Evolutionary conservation across 2,329 filamentous ascomycete genomes (phyloP).

Genomic region (Rasamsonia emersonii): DNA sequence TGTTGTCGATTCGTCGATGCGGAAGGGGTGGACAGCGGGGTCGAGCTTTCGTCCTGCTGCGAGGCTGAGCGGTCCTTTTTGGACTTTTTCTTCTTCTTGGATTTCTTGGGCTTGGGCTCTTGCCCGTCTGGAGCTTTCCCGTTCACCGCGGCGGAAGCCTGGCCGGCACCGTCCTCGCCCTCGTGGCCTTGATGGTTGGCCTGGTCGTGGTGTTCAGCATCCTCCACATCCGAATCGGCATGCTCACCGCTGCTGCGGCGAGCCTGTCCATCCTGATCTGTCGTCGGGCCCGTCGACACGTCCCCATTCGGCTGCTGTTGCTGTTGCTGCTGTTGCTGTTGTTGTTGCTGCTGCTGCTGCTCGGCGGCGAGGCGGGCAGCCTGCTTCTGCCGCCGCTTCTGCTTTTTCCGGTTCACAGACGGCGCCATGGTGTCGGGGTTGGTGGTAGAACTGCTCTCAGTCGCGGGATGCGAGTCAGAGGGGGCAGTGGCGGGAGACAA

Average conservation of each 20-base stretch:
- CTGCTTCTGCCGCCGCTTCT: constrained; percentile 80
- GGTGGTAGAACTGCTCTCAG: constrained; percentile 4
- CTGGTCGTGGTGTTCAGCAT: constrained; percentile 31
- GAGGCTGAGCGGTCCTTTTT: constrained; percentile 28
- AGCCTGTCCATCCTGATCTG: constrained; percentile 28
- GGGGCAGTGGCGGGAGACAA: constrained; percentile 2
- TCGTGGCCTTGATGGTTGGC: constrained; percentile 47
- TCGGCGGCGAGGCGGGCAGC: constrained; percentile 61
- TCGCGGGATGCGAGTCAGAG: constrained; percentile 2
- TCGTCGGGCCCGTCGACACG: constrained; percentile 13
- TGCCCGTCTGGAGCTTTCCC: constrained; percentile 14
- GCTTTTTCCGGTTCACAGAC: constrained; percentile 82
- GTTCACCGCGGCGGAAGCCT: constrained; percentile 16
- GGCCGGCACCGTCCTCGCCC: constrained; percentile 40
- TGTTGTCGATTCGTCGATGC: constrained; percentile 23
- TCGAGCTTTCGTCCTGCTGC: constrained; percentile 30
- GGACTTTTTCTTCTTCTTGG: constrained; percentile 32
- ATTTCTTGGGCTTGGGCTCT: constrained; percentile 23
- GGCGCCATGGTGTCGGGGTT: constrained; percentile 26
- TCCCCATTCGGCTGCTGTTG: constrained; percentile 19
- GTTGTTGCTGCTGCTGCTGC: constrained; percentile 33
- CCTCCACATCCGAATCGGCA: constrained; percentile 21
- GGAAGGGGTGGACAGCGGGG: constrained; percentile 36
- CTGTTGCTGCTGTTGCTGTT: constrained; percentile 20
- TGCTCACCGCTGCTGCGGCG: constrained; percentile 18